Evolutionary conservation across 164 flowering plant genomes (phyloP), one percentile per base, ranked within the genome.

Genomic region (Berberis thunbergii): DNA sequence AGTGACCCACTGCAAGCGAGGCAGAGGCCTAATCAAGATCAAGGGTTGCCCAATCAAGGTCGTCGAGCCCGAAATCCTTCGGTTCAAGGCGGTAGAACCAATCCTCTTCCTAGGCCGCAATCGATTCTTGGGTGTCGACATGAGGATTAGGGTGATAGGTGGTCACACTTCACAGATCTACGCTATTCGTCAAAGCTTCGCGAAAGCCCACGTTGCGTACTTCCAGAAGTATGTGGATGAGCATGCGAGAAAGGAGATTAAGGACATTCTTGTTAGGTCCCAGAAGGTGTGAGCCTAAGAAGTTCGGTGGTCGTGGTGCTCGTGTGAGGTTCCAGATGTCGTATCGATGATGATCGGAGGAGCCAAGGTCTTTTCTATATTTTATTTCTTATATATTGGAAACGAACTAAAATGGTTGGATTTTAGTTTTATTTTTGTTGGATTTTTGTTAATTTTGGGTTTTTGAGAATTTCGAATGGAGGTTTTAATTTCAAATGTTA

Each of bases 261-360:
- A 86, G 80, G 91, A 86, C 52, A 78, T 88, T 6, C 67, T 88
- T 8, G 82, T 83, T 4, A 63, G 91, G 67, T 70, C 95, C 91
- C 0, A 74, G 95, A 52, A 74, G 91, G 54, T 87, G 95, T 68
- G 91, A 87, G 86, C 91, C 94, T 39, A 87, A 87, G 87, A 87
- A 85, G 84, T 87, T 87, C 49, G 94, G 90, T 55, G 95, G 95
- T 43, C 86, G 87, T 67, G 94, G 94, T 69, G 94, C 94, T 49
- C 78, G 94, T 57, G 84, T 90, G 7, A 75, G 94, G 75, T 87
- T 87, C 83, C 94, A 87, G 93, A 87, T 85, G 72, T 76, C 82
- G 13, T 87, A 85, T 77, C 93, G 92, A 83, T 86, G 42, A 38
- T 63, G 64, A 40, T 54, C 13, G 13, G 48, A 42, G 4, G 41